Evolutionary conservation across 331 rosid genomes (phyloP).

Genomic region (Cucumis variabilis): DNA sequence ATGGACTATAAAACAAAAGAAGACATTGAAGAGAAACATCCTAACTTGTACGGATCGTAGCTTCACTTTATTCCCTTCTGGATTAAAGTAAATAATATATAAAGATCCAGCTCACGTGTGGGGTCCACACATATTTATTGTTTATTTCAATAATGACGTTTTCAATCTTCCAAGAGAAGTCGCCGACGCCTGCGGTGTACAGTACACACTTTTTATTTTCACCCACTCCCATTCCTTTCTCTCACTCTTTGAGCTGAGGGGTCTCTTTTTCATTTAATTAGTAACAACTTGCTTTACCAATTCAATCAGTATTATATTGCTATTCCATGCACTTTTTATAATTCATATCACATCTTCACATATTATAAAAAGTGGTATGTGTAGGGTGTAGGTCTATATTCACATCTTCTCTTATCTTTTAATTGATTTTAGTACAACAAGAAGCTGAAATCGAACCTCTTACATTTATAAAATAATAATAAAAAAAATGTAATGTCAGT

Average conservation of each 20-base stretch:
- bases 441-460: no score
- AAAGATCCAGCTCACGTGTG: background rate
- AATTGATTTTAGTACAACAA: no score
- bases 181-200: background rate
- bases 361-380: no score
- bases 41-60: background rate
- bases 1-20: background rate
- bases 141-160: background rate
- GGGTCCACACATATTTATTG: background rate
- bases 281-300: no score
- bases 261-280: no score
- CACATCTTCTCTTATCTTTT: no score
- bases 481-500: no score
- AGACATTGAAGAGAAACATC: background rate
- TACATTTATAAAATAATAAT: no score
- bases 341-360: no score
- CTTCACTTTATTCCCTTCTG: background rate
- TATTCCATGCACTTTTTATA: no score
- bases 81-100: background rate
- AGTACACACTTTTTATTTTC: background rate
- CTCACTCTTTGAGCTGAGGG: background rate
- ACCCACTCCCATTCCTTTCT: background rate
- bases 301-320: no score
- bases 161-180: background rate
- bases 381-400: no score